A percentile compares a stretch with the other conserved stretches of the same genome.
These are phyloP conservation scores for Exophiala bonariae DNA, from an alignment of 2,329 filamentous ascomycete species.

Conservation along the genomic window DNA sequence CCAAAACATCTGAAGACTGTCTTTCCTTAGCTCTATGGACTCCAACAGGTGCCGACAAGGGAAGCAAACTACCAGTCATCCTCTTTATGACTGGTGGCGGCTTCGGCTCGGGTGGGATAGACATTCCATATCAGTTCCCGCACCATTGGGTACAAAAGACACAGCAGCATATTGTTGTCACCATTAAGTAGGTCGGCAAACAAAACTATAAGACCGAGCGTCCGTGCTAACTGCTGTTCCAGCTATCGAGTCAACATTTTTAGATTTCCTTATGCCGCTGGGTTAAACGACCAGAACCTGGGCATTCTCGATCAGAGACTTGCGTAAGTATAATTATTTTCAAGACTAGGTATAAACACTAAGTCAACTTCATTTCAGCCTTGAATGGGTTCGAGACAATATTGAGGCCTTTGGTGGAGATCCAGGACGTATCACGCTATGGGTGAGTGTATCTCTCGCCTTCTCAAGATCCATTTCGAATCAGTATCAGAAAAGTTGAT, in stretches of 20 bases:
- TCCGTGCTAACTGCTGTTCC: too few species aligned
- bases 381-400: conserved; percentile 55
- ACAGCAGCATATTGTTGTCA: conserved; percentile 43
- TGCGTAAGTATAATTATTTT: too few species aligned
- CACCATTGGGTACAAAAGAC: conserved; percentile 40
- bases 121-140: conserved; percentile 43
- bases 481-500: conserved; percentile 28
- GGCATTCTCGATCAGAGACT: conserved; percentile 58
- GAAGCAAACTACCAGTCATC: conserved; percentile 23
- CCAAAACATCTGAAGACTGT: too few species aligned
- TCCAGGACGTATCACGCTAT: conserved; percentile 44
- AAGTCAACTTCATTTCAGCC: conserved; percentile 33
- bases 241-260: conserved; percentile 47
- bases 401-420: conserved; percentile 55
- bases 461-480: too few species aligned
- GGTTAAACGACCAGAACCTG: conserved; percentile 42
- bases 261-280: conserved; percentile 40
- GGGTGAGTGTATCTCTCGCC: too few species aligned
- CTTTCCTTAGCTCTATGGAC: conserved; percentile 46
- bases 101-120: conserved; percentile 31
- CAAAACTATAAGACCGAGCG: too few species aligned
- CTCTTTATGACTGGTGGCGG: conserved; percentile 30
- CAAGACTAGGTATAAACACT: conserved; percentile 42
- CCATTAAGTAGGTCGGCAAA: conserved; percentile 33
- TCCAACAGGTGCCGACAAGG: conserved; percentile 29